A percentile compares a stretch with the other conserved stretches of the same genome.
Conservation (phyloP, 768 basidiomycete genomes). For the Lactarius sanguifluus region DNA sequence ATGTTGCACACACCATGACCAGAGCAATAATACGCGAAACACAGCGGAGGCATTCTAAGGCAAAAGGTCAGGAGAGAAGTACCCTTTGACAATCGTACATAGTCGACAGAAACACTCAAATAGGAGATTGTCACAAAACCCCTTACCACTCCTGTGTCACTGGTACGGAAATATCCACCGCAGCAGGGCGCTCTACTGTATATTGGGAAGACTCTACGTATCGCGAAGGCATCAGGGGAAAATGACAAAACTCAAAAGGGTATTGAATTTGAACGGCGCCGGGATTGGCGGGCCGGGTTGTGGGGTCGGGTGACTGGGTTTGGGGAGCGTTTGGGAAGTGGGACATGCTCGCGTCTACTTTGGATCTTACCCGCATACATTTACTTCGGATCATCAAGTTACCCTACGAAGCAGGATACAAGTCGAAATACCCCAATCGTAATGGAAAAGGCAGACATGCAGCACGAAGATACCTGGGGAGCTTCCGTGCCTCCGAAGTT, state of each 20-base stretch:
- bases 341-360: neutral
- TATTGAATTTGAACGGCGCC: neutral
- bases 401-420: neutral
- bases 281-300: neutral
- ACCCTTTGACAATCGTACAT: neutral
- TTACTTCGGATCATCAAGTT: neutral
- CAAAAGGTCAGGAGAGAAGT: neutral
- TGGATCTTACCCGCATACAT: neutral
- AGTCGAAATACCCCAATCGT: neutral
- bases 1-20: slow-evolving; percentile 54
- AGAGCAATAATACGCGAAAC: slow-evolving; percentile 72
- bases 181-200: neutral
- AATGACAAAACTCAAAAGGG: neutral
- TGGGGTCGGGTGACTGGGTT: no score
- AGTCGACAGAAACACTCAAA: neutral
- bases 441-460: neutral
- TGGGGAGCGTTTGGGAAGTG: neutral
- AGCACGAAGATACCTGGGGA: neutral
- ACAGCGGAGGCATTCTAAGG: slow-evolving; percentile 25
- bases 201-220: neutral
- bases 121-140: neutral
- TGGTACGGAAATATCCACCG: neutral
- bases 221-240: neutral
- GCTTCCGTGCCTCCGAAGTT: neutral
- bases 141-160: neutral